Conservation (phyloP, 2,329 filamentous ascomycete genomes). For the Ophiostoma australiae region DNA sequence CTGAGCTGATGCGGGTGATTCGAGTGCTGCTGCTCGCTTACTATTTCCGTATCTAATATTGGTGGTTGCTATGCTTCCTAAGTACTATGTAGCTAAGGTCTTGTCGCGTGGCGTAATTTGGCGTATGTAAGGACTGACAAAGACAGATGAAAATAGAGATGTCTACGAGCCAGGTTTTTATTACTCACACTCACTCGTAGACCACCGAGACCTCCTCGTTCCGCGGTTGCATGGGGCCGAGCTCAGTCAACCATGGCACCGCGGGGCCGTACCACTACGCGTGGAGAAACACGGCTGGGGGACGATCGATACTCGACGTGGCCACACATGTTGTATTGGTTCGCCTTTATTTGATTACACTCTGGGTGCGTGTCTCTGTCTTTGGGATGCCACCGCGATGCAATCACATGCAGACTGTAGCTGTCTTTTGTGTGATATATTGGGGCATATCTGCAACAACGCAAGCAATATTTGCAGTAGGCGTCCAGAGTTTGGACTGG, state of each 20-base stretch:
- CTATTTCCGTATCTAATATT: not conserved
- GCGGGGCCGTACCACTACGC: not conserved
- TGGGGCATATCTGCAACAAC: not conserved
- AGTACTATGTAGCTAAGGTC: not conserved
- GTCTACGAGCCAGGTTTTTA: not conserved
- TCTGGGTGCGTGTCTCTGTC: not conserved
- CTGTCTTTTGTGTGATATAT: not conserved
- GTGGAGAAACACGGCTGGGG: not conserved
- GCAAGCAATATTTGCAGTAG: not conserved
- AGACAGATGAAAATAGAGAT: not conserved
- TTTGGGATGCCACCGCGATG: not conserved
- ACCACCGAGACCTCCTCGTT: not conserved
- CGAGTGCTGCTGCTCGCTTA: not conserved
- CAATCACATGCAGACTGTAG: not conserved
- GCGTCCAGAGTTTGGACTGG: not conserved
- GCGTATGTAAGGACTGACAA: conserved; percentile 3
- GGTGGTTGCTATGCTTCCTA: not conserved
- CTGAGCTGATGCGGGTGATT: not conserved
- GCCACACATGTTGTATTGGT: not conserved
- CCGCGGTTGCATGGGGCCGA: conserved; percentile 8
- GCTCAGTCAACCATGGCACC: not conserved
- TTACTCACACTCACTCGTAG: not conserved
- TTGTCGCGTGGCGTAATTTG: not conserved
- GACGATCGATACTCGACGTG: not conserved
- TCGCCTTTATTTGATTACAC: not conserved